phyloP scores from a whole-genome alignment of 139 green algal species.

The Eudorina sp. region DNA sequence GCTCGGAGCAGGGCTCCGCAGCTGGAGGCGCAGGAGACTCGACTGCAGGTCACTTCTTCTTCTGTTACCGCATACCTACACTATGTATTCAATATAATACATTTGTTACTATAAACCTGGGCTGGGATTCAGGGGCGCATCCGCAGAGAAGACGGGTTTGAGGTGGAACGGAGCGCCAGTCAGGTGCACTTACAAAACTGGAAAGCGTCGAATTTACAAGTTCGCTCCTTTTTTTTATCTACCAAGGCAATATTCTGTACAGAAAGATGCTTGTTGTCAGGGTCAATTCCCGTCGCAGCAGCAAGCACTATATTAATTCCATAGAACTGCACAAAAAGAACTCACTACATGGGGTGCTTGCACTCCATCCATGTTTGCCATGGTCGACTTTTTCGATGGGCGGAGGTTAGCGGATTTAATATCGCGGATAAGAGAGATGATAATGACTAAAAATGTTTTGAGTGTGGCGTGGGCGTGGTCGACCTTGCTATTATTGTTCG shows the following conservation, averaged over 20 bases:
- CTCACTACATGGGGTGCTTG: not conserved
- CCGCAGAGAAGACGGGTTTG: no score
- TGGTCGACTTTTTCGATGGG: not conserved
- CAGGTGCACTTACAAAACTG: constrained; percentile 10
- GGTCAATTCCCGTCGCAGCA: not conserved
- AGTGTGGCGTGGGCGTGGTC: no score
- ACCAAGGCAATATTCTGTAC: not conserved
- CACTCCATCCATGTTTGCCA: not conserved
- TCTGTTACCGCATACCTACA: no score
- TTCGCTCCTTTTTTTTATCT: not conserved
- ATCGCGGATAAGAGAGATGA: no score
- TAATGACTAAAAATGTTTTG: no score
- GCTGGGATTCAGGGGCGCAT: no score
- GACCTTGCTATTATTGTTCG: no score
- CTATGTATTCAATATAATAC: no score
- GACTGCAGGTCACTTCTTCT: no score
- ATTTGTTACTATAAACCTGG: no score
- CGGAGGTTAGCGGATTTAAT: not conserved
- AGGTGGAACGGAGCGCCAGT: not conserved
- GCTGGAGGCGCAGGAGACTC: no score
- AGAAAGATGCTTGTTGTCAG: not conserved
- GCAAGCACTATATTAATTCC: not conserved
- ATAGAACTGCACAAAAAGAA: not conserved
- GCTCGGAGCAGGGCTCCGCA: no score
- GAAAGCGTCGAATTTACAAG: not conserved